phyloP scores from a whole-genome alignment of 1,284 basidiomycete species.

The Papiliotrema laurentii region DNA sequence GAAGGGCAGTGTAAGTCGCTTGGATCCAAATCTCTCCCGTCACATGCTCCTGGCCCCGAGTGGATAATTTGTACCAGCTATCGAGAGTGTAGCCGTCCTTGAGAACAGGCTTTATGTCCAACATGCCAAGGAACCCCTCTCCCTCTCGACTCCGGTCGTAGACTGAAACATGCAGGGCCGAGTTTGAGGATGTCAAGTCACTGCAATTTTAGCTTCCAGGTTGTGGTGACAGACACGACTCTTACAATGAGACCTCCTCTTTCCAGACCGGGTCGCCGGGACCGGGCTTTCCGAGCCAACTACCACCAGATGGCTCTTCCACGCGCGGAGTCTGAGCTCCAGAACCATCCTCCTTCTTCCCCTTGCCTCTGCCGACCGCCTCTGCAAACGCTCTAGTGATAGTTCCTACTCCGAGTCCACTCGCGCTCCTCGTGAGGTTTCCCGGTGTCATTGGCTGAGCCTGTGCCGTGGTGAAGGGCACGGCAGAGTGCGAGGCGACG shows the following conservation, averaged over 20 bases:
- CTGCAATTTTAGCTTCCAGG: conserved; percentile 48
- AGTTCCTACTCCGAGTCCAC: conserved; percentile 59
- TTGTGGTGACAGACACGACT: conserved; percentile 16
- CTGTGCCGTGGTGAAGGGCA: conserved; percentile 40
- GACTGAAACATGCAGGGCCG: conserved; percentile 81
- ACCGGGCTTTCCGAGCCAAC: conserved; percentile 44
- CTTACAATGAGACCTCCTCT: conserved; percentile 95
- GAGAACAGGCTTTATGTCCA: conserved; percentile 85
- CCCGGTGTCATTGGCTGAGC: conserved; percentile 34
- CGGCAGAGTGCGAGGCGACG: conserved; percentile 30
- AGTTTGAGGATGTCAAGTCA: conserved; percentile 89
- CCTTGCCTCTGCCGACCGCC: conserved; percentile 48
- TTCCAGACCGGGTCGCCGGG: conserved; percentile 92
- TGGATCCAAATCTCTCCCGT: conserved; percentile 93
- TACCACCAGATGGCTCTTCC: conserved; percentile 23
- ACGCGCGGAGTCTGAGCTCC: conserved; percentile 44
- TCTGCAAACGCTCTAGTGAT: conserved; percentile 55
- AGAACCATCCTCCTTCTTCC: conserved; percentile 37
- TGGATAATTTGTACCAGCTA: conserved; percentile 84
- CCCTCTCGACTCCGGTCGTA: conserved; percentile 85
- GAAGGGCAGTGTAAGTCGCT: conserved; percentile 84
- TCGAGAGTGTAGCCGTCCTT: conserved; percentile 91
- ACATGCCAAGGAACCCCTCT: conserved; percentile 82
- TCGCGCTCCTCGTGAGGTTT: conserved; percentile 31
- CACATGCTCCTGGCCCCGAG: conserved; percentile 73